Conservation (phyloP, 2,329 filamentous ascomycete genomes). For the Colletotrichum limetticola region DNA sequence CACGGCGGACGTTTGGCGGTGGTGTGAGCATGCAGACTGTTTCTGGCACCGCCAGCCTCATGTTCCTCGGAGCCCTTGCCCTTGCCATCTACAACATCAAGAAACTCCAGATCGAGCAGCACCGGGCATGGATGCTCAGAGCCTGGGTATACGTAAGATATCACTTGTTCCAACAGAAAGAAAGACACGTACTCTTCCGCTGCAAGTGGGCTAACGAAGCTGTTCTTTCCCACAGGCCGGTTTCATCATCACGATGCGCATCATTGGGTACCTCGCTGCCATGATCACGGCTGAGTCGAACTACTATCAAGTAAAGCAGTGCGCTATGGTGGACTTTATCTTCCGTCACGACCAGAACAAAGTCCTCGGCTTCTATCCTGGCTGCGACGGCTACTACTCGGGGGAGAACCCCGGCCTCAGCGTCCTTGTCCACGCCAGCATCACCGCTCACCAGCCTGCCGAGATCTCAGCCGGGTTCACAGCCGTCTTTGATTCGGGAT, state of each 20-base stretch:
- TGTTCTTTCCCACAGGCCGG: conserved; percentile 45
- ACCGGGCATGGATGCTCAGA: conserved; percentile 72
- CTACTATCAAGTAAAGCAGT: conserved; percentile 50
- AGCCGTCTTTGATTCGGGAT: conserved; percentile 58
- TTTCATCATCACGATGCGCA: conserved; percentile 59
- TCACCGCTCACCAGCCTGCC: conserved; percentile 41
- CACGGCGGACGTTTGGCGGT: conserved; percentile 63
- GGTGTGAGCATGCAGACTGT: conserved; percentile 58
- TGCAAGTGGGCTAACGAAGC: not conserved
- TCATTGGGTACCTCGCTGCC: conserved; percentile 55
- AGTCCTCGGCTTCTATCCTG: conserved; percentile 51
- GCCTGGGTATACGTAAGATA: conserved; percentile 58
- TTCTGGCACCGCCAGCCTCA: conserved; percentile 54
- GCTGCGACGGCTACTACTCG: conserved; percentile 51
- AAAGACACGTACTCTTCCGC: not conserved
- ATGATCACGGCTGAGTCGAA: conserved; percentile 45
- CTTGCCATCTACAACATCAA: conserved; percentile 68
- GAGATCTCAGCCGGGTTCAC: conserved; percentile 54
- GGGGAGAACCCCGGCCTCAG: conserved; percentile 41
- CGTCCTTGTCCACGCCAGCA: conserved; percentile 44
- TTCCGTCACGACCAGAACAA: conserved; percentile 39
- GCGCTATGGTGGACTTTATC: conserved; percentile 58
- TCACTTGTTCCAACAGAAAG: not conserved
- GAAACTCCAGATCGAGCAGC: conserved; percentile 69
- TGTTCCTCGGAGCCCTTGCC: conserved; percentile 53